Evolutionary conservation across 106 monocot species (phyloP), one percentile per base, ranked within the genome.

Genomic region (Dendrobium huoshanense): DNA sequence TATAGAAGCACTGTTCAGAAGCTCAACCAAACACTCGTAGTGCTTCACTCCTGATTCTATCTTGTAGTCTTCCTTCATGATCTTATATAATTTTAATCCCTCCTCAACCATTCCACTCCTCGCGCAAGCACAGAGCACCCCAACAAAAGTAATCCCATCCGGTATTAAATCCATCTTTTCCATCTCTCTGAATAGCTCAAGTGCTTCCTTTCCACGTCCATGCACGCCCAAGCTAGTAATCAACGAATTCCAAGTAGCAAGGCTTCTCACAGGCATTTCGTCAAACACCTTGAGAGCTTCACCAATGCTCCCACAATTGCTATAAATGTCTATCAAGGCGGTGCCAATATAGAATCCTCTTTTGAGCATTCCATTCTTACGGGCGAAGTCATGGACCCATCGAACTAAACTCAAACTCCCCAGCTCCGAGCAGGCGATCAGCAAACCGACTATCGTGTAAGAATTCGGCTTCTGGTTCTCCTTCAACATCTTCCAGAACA

Each of bases 161-260:
- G 93, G 93, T 31, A 25, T 77, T 80, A 96, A 75, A 0, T 45
- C 72, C 29, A 55, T 77, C 20, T 41, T 65, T 33, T 29, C 64
- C 82, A 82, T 82, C 47, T 27, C 47, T 5, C 58, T 61, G 65
- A 96, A 96, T 3, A 96, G 82, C 3, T 41, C 29, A 17, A 96
- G 47, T 2, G 96, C 93, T 65, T 91, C 85, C n/a, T 76, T 42
- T 20, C 89, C 91, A 2, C 29, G 79, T 33, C 96, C 96, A 33
- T 93, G 90, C 64, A 96, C 83, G 11, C 87, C 90, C 73, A 87
- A 83, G 77, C 93, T 82, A 8, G 90, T 86, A 74, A 96, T 96
- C 89, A 96, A 87, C 16, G 93, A 87, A 73, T 93, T 96, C 96
- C 96, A 96, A 17, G 93, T 89, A 7, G 88, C 93, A 4, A 90